phyloP scores from a whole-genome alignment of 139 green algal species.

The Astrephomene gubernaculifera region DNA sequence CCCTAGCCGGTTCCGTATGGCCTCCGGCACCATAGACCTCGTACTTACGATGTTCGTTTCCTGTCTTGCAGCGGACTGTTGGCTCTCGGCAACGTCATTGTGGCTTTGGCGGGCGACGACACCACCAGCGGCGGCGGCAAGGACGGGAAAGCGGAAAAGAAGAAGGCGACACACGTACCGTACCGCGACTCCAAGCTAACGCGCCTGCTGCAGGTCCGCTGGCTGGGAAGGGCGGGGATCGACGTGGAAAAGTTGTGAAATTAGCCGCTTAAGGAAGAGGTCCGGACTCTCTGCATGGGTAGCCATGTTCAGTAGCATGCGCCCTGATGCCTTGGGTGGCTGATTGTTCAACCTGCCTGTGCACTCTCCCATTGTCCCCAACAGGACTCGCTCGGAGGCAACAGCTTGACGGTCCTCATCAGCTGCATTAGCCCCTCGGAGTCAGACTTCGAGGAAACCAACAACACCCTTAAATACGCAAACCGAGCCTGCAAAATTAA shows the following conservation, averaged over 20 bases:
- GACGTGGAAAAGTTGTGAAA: too few relatives aligned
- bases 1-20: too few relatives aligned
- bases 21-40: too few relatives aligned
- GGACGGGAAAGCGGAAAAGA: constrained; percentile 35
- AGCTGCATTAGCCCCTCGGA: constrained; percentile 73
- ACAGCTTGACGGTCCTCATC: constrained; percentile 76
- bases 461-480: constrained; percentile 79
- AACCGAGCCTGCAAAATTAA: constrained; percentile 73
- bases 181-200: constrained; percentile 80
- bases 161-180: constrained; percentile 59
- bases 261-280: too few relatives aligned
- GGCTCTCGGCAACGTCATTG: constrained; percentile 80
- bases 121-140: constrained; percentile 30
- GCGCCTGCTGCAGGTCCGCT: constrained; percentile 63
- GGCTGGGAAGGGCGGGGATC: not conserved
- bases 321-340: too few relatives aligned
- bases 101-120: constrained; percentile 55
- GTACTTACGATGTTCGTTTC: too few relatives aligned
- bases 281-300: too few relatives aligned
- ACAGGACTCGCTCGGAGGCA: constrained; percentile 81
- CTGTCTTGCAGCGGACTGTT: constrained; percentile 61
- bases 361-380: too few relatives aligned
- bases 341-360: too few relatives aligned
- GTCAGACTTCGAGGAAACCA: constrained; percentile 81
- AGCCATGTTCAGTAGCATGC: too few relatives aligned